Evolutionary conservation across 495 filamentous ascomycete species (phyloP).

Genomic region (Neurospora sp.): DNA sequence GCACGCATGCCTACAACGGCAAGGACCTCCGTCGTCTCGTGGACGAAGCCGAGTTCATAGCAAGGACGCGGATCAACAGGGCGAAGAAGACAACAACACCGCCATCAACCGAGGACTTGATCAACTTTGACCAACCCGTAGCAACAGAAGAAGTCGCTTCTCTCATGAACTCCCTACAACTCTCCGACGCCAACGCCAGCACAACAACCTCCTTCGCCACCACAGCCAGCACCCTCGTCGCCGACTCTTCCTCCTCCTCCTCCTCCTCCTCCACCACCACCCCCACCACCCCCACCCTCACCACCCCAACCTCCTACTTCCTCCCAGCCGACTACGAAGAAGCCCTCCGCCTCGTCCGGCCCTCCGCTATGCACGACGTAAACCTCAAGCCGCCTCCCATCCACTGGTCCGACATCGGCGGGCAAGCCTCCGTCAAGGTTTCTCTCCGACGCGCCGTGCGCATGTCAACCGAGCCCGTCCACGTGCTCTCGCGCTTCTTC

Average conservation of each 20-base stretch:
- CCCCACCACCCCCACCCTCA: neutral
- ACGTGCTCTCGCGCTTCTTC: conserved; percentile 44
- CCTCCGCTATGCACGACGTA: conserved; percentile 84
- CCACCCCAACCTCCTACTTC: conserved; percentile 1
- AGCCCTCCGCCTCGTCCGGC: conserved; percentile 43
- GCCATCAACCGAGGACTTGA: neutral
- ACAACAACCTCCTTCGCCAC: neutral
- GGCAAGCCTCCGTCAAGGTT: conserved; percentile 71
- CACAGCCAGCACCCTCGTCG: neutral
- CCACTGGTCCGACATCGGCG: conserved; percentile 83
- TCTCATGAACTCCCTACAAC: too few species aligned
- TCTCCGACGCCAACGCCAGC: neutral
- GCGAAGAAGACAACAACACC: neutral
- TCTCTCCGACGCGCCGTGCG: conserved; percentile 29
- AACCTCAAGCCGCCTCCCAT: conserved; percentile 82
- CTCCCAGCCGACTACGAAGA: conserved; percentile 33
- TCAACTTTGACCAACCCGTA: neutral
- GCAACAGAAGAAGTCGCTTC: neutral
- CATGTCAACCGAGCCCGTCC: conserved; percentile 34
- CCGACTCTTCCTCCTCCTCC: too few species aligned
- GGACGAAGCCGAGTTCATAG: conserved; percentile 25
- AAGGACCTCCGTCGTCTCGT: conserved; percentile 37
- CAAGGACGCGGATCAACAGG: conserved; percentile 9
- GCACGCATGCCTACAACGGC: conserved; percentile 46
- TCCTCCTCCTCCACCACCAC: neutral